These are phyloP conservation scores for Nannochloris sp. DNA, from an alignment of 139 green algal species.

Conservation along the genomic window DNA sequence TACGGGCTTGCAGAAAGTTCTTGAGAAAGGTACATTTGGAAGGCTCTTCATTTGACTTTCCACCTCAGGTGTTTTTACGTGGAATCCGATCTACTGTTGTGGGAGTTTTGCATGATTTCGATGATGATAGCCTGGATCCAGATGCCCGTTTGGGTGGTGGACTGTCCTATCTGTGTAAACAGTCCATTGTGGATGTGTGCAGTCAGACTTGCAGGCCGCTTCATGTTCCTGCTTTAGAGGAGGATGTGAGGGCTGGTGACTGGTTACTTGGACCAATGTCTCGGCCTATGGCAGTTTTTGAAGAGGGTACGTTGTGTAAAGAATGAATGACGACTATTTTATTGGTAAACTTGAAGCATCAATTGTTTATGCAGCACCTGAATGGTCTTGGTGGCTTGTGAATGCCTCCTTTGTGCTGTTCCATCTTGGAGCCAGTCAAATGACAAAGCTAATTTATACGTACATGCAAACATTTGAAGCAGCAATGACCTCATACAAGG, in stretches of 20 bases:
- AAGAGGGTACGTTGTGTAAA: background rate
- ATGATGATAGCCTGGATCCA: background rate
- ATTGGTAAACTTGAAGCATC: background rate
- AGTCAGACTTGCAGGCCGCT: background rate
- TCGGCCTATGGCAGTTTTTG: background rate
- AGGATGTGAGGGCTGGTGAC: background rate
- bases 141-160: slow-evolving; percentile 16
- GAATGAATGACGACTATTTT: no score
- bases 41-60: background rate
- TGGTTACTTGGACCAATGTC: background rate
- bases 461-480: slow-evolving; percentile 26
- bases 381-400: slow-evolving; percentile 38
- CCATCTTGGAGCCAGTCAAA: slow-evolving; percentile 42
- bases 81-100: slow-evolving; percentile 8
- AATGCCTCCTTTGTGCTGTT: slow-evolving; percentile 63
- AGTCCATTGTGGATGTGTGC: background rate
- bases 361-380: background rate
- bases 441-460: slow-evolving; percentile 17
- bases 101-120: background rate
- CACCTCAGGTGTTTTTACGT: slow-evolving; percentile 4
- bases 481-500: slow-evolving; percentile 17
- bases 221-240: background rate
- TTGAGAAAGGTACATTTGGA: slow-evolving; percentile 18
- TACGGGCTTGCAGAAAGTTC: slow-evolving; percentile 47
- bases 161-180: slow-evolving; percentile 20